Conservation (phyloP, 768 basidiomycete genomes). For the Cyathus striatus region DNA sequence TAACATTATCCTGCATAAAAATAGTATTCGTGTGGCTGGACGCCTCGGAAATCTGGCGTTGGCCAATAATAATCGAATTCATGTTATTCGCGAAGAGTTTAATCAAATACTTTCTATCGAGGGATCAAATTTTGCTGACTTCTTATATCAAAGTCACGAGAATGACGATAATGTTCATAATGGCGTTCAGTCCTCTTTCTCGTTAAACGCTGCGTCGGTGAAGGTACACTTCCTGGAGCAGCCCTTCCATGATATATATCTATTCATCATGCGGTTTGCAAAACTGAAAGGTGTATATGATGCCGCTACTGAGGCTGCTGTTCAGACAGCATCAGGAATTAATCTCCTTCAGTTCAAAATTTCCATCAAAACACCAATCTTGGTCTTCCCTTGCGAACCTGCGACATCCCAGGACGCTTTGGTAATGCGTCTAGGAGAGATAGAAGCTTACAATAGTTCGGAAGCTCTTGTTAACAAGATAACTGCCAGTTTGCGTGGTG, state of each 20-base stretch:
- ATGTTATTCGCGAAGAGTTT: constrained; percentile 58
- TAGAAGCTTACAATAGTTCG: constrained; percentile 75
- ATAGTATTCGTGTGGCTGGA: constrained; percentile 73
- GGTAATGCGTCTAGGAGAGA: constrained; percentile 83
- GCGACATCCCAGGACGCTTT: constrained; percentile 60
- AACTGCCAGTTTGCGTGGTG: constrained; percentile 72
- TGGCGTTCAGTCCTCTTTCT: constrained; percentile 80
- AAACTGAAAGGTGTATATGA: constrained; percentile 93
- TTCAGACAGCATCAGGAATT: constrained; percentile 89
- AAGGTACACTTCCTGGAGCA: constrained; percentile 85
- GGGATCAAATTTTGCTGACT: constrained; percentile 89
- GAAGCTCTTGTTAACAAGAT: constrained; percentile 53
- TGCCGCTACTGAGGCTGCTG: constrained; percentile 88
- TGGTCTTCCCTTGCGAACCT: constrained; percentile 78
- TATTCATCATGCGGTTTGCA: constrained; percentile 81
- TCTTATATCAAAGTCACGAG: constrained; percentile 90
- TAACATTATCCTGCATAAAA: constrained; percentile 63
- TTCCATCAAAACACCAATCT: constrained; percentile 87
- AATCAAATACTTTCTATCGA: constrained; percentile 89
- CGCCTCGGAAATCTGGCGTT: constrained; percentile 81
- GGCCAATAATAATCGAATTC: constrained; percentile 59
- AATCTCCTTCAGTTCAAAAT: constrained; percentile 90
- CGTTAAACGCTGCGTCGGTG: constrained; percentile 83
- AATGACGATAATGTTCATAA: constrained; percentile 60
- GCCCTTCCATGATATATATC: constrained; percentile 84